These are phyloP conservation scores for Tieghemiomyces parasiticus DNA, from an alignment of 192 early-diverging fungal species.

Conservation along the genomic window DNA sequence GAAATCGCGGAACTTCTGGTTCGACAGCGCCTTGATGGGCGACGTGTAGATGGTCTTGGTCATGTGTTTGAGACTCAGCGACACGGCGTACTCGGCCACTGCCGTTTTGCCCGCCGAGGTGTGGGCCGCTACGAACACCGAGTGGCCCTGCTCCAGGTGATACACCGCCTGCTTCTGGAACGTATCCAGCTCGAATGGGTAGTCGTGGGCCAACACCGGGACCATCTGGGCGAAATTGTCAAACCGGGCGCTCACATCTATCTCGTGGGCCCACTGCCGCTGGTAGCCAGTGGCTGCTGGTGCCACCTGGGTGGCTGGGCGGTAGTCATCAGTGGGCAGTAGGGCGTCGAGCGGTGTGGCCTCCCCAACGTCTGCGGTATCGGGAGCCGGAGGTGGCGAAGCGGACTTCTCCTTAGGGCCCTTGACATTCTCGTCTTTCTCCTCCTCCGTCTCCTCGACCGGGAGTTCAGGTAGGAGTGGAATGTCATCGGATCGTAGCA, in stretches of 20 bases:
- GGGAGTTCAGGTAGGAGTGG: too few species aligned
- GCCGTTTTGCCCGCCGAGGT: slow-evolving; percentile 98
- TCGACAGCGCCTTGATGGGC: slow-evolving; percentile 96
- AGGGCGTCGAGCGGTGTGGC: too few species aligned
- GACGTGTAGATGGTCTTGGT: slow-evolving; percentile 92
- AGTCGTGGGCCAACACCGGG: slow-evolving; percentile 77
- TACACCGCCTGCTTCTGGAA: slow-evolving; percentile 97
- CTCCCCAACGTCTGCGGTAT: background rate
- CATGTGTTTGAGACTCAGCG: slow-evolving; percentile 86
- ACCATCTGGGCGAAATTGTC: slow-evolving; percentile 81
- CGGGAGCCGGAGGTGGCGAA: slow-evolving; percentile 2
- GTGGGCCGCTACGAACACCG: slow-evolving; percentile 96
- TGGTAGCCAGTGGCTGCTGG: background rate
- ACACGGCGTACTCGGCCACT: slow-evolving; percentile 97
- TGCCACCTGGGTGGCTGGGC: background rate
- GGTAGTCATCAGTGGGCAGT: background rate
- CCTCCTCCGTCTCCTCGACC: too few species aligned
- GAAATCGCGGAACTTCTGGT: slow-evolving; percentile 98
- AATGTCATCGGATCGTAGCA: background rate
- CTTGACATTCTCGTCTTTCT: too few species aligned
- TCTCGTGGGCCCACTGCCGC: slow-evolving; percentile 82
- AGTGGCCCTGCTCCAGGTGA: slow-evolving; percentile 87
- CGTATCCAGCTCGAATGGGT: slow-evolving; percentile 87
- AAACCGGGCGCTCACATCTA: slow-evolving; percentile 76
- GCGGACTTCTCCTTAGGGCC: slow-evolving; percentile 2